Evolutionary conservation across 192 early-diverging fungal genomes (phyloP), one percentile per base, ranked within the genome.

Genomic region (Radiomyces spectabilis): DNA sequence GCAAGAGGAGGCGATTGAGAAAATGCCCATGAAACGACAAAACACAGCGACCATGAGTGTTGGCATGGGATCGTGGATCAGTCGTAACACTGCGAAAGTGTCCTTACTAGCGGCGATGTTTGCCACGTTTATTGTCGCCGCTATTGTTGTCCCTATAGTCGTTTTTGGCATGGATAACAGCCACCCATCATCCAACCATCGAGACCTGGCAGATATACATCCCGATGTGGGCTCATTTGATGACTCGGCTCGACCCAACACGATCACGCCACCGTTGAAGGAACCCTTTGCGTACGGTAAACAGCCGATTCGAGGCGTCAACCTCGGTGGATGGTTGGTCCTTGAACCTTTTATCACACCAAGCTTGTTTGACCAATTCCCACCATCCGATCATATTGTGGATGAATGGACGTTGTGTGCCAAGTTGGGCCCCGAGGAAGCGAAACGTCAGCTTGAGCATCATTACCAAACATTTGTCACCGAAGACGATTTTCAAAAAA

Each of bases 311-410:
- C 77, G 83, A 4, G 86, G 86, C 5, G 84, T 86, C 22, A 88
- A 86, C 29, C 57, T 88, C 1, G 83, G 86, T 34, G 84, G 86
- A 6, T 80, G 82, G 57, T 74, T 88, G 32, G 84, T 88, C 7
- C 69, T 84, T 2, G 86, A 88, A 59, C 60, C 74, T 2, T 75
- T 74, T 41, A 73, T 79, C 44, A 74, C 69, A 2, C 79, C 79
- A 1, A 67, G 55, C 2, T 48, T 79, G 18, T 79, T 81, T 64
- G 50, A 69, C 4, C 66, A 71, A 9, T 65, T 68, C 15, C 44
- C 48, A 15, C 30, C 31, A 8, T 39, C 51, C 4, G 48, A 54
- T 2, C 55, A 57, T 8, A 66, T 77, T 9, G 63, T 79, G 0
- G 86, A 88, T 46, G 86, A 88, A 45, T 86, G 80, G 78, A 70